Evolutionary conservation across 768 basidiomycete genomes (phyloP), one percentile per base, ranked within the genome.

Genomic region (Russula abietina): DNA sequence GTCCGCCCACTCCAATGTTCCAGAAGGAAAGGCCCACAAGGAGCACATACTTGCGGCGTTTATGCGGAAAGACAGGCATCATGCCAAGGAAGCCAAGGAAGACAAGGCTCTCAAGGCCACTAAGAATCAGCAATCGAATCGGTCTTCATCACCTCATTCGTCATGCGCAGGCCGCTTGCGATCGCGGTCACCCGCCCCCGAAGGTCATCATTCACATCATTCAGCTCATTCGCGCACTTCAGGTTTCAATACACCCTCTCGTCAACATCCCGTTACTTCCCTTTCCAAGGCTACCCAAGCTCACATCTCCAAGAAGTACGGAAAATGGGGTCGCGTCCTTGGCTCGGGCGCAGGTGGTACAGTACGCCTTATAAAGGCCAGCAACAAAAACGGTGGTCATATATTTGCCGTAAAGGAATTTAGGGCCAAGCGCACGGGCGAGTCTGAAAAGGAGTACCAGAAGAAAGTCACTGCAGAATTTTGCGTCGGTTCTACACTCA

Each of bases 401-500:
- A 87, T 93, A 55, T 99, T 88, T 74, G 97, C 97, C 52, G 97
- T 97, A 67, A 99, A 99, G 75, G 94, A 98, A 77, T 98, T 99
- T 70, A 82, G 96, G 53, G 90, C 94, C 49, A 91, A 92, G 68
- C 84, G 94, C 62, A 70, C 80, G 4, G 93, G 93, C 36, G 97
- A 99, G 79, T 82, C 82, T 30, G 92, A 94, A 75, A 90, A 92
- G 76, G 97, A 99, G 78, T 99, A 98, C 73, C 93, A 98, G 85
- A 96, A 98, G 79, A 98, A 99, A 78, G 95, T 98, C 61, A 97
- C 95, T 1, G 96, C 96, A 30, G 97, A 99, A 74, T 99, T 99
- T 72, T 99, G 96, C 70, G 95, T 98, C 19, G 94, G 97, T 62
- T 90, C 89, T 26, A 90, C 91, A 49, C 79, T 99, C 71, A 92